Evolutionary conservation across 192 early-diverging fungal species (phyloP), one percentile per base, ranked within the genome.

Genomic region (Coemansia sp.): DNA sequence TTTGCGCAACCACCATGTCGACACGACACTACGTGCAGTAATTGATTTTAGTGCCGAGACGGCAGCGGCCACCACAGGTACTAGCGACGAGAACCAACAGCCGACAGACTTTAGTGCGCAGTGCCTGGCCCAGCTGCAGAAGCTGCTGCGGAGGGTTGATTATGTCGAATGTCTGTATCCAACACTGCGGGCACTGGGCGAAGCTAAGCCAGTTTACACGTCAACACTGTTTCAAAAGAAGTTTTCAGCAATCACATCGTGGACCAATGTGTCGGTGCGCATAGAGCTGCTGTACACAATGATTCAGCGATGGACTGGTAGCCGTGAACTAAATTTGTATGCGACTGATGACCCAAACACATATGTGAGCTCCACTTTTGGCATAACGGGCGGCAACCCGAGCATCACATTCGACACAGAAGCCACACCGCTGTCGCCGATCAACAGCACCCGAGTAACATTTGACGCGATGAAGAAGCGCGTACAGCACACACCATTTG

Each of bases 301-400:
- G 72, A 76, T 95, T 25, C 84, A 87, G 60, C 85, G 88, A 53
- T 95, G 93, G 93, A 92, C 91, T 3, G 91, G 89, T 24, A 91
- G 87, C 73, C 50, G 48, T n/a, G 67, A 72, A 5, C 61, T 82
- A 38, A 71, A 63, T 47, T 63, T 82, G 21, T 70, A 64, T 55
- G 71, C 79, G 27, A 66, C 70, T 3, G 37, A 52, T 6, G 64
- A 35, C 2, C 45, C 57, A 6, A 56, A 52, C 9, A 56, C 32
- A 5, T 70, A 67, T 25, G 41, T 47, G 7, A 73, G 67, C 67
- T 73, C 70, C 9, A 71, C 70, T 1, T 62, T 35, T 8, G 76
- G 76, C 2, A 73, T 79, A 37, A 73, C 66, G 5, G 24, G 54
- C 38, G 43, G 23, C 4, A 45, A 12, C 5, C 21, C 38, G 0